A percentile compares a stretch with the other conserved stretches of the same genome.
These are phyloP conservation scores for Exserohilum turcica DNA, from an alignment of 2,329 filamentous ascomycete species.

Conservation along the genomic window DNA sequence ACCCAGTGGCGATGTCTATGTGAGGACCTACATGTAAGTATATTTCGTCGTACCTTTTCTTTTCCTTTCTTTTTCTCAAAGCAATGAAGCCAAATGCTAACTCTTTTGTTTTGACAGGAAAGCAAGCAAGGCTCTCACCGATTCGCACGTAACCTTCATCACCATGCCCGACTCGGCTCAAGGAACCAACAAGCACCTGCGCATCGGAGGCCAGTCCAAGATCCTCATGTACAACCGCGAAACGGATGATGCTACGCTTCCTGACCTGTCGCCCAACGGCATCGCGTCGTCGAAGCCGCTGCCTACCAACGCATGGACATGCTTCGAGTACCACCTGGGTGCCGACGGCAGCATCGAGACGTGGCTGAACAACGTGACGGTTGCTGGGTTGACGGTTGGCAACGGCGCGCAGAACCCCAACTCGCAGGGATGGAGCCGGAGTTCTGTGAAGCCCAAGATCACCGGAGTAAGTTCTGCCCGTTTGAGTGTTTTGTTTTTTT, in stretches of 20 bases:
- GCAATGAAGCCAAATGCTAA: neutral
- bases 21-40: constrained; percentile 61
- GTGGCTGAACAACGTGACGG: constrained; percentile 61
- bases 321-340: constrained; percentile 66
- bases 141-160: constrained; percentile 66
- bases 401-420: constrained; percentile 58
- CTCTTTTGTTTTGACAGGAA: constrained; percentile 50
- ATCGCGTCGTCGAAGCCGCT: constrained; percentile 61
- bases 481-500: too few species aligned
- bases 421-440: constrained; percentile 59
- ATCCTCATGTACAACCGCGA: constrained; percentile 71
- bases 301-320: constrained; percentile 60
- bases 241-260: constrained; percentile 65
- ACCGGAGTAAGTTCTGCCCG: constrained; percentile 42
- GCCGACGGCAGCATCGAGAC: constrained; percentile 65
- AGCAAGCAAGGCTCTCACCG: constrained; percentile 61
- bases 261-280: constrained; percentile 64
- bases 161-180: constrained; percentile 66
- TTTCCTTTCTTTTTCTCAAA: neutral
- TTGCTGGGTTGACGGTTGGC: constrained; percentile 59
- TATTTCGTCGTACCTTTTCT: constrained; percentile 22
- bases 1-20: constrained; percentile 63
- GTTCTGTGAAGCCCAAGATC: constrained; percentile 57
- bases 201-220: constrained; percentile 64
- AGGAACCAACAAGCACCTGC: constrained; percentile 63